These are phyloP conservation scores for Termitomyces titanicus DNA, from an alignment of 768 basidiomycete genomes.

Conservation along the genomic window DNA sequence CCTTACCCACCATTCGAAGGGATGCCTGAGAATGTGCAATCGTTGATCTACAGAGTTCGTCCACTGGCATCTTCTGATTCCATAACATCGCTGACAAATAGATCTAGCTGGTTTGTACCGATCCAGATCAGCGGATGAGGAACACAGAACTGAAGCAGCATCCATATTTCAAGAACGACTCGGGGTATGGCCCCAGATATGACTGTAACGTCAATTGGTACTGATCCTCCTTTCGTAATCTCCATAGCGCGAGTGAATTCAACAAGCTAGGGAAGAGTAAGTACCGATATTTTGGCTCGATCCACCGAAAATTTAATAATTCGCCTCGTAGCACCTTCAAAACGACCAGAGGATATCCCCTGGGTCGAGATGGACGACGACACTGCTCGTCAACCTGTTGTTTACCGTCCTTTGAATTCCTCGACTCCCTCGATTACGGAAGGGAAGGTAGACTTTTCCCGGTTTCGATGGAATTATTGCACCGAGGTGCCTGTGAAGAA, in stretches of 20 bases:
- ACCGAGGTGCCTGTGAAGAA: not conserved
- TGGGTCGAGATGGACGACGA: constrained; percentile 2
- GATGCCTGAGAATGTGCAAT: not conserved
- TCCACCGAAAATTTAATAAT: not conserved
- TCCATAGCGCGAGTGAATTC: not conserved
- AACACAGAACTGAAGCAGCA: not conserved
- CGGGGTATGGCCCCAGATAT: not conserved
- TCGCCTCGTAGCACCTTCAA: not conserved
- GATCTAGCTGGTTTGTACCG: not conserved
- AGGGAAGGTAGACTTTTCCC: not conserved
- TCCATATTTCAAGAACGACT: not conserved
- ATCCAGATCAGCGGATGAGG: not conserved
- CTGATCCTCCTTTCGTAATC: not conserved
- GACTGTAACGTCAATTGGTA: not conserved
- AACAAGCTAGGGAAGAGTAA: not conserved
- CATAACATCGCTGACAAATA: not conserved
- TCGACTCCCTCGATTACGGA: not conserved
- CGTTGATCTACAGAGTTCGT: not conserved
- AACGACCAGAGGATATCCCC: not conserved
- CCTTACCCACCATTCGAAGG: constrained; percentile 1
- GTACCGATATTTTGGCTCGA: not conserved
- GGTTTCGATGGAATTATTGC: not conserved
- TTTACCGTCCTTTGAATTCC: not conserved
- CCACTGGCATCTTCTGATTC: not conserved
- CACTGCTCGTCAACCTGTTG: not conserved